Evolutionary conservation across 2,329 filamentous ascomycete genomes (phyloP).

Genomic region (Aspergillus brasiliensis): DNA sequence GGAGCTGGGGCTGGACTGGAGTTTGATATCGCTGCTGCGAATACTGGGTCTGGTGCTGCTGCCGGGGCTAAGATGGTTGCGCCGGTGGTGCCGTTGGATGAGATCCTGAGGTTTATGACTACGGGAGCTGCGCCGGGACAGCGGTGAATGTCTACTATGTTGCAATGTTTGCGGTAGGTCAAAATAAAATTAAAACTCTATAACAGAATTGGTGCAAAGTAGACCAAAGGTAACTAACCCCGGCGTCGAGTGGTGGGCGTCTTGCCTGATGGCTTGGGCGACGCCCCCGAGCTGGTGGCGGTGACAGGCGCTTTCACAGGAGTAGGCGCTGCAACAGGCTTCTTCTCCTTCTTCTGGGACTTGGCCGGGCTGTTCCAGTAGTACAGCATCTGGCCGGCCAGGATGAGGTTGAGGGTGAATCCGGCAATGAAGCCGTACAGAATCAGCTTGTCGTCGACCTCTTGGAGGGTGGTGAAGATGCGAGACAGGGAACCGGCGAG

Average conservation of each 20-base stretch:
- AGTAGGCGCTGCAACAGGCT: slow-evolving; percentile 31
- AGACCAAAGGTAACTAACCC: slow-evolving; percentile 43
- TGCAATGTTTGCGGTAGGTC: not conserved
- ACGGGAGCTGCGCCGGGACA: slow-evolving; percentile 44
- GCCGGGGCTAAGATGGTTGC: slow-evolving; percentile 13
- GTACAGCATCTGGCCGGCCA: slow-evolving; percentile 89
- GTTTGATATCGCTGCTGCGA: slow-evolving; percentile 36
- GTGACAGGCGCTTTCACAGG: slow-evolving; percentile 31
- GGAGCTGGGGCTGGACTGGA: slow-evolving; percentile 33
- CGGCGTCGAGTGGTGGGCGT: slow-evolving; percentile 59
- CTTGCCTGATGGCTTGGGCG: slow-evolving; percentile 46
- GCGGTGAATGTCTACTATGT: slow-evolving; percentile 18
- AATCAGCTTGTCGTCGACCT: slow-evolving; percentile 95
- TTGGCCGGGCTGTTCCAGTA: slow-evolving; percentile 77
- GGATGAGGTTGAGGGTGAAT: slow-evolving; percentile 82
- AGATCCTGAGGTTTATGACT: slow-evolving; percentile 55
- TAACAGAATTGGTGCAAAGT: slow-evolving; percentile 12
- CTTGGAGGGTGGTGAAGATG: slow-evolving; percentile 96
- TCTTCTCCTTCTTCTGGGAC: slow-evolving; percentile 26
- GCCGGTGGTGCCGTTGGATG: slow-evolving; percentile 43
- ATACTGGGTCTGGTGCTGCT: slow-evolving; percentile 27
- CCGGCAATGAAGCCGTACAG: slow-evolving; percentile 92
- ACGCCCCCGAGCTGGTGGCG: slow-evolving; percentile 45
- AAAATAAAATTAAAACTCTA: slow-evolving; percentile 12
- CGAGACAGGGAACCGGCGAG: slow-evolving; percentile 87